Base-by-base conservation (phyloP, 306 rosid genomes). In the Erythrophleum fordii region DNA sequence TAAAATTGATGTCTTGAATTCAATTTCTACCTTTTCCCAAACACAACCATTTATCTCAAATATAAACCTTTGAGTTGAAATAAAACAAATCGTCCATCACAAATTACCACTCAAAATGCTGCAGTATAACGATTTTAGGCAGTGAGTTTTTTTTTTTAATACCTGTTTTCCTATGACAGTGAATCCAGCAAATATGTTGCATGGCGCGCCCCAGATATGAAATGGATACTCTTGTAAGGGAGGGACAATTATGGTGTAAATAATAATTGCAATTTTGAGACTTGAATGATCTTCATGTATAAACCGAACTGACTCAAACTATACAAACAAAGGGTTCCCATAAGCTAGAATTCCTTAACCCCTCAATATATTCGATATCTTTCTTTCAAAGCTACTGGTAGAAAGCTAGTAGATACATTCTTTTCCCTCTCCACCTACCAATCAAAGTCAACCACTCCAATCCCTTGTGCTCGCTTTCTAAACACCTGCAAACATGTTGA, bases 341-440 rank as follows among this genome's bases (percentile, higher is more conserved):
- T 48, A 14, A 23, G 26, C 56, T 18, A 79, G 77, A 86, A 68
- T 67, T 79, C 79, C 80, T 72, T 44, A 72, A 52, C 64, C 81
- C 35, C 78, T 67, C 59, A 39, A 69, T 11, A 73, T 34, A 84
- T 69, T 49, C 71, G 67, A 83, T 29, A 62, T 67, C 31, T 18
- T 16, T 77, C 22, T 22, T 80, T 69, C 44, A 60, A 73, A 10
- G 73, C 52, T 49, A 59, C 61, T 34, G 31, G 70, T 28, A 35
- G 69, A 31, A 65, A 18, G 34, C 81, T 53, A 82, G n/a, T 14
- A 77, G 62, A 52, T n/a, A 56, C 52, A 46, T 45, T 16, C 35
- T 46, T 34, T 35, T 13, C 34, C 44, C 42, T 2, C 70, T 45
- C 68, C 53, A 41, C 61, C 68, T n/a, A 69, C 53, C 86, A 75